phyloP scores from a whole-genome alignment of 2,329 filamentous ascomycete genomes.

The Tolypocladium tropicale region DNA sequence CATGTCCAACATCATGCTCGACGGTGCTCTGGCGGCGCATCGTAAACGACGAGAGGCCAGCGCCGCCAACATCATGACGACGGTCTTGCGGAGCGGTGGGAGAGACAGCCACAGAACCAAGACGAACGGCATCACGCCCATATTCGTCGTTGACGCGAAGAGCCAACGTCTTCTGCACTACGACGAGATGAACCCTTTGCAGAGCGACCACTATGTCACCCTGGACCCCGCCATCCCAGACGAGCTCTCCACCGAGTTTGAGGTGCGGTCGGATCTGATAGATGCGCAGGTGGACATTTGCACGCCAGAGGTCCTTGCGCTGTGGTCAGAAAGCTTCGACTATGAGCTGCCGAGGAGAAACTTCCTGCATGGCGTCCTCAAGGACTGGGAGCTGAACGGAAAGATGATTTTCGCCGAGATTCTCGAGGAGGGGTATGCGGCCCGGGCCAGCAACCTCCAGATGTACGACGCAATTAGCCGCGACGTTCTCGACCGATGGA shows the following conservation, averaged over 20 bases:
- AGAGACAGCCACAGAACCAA: slow-evolving; percentile 63
- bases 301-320: slow-evolving; percentile 84
- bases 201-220: slow-evolving; percentile 53
- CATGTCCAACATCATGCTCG: slow-evolving; percentile 81
- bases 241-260: slow-evolving; percentile 59
- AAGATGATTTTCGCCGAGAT: slow-evolving; percentile 95
- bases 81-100: slow-evolving; percentile 75
- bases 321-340: slow-evolving; percentile 97
- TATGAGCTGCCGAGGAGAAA: slow-evolving; percentile 84
- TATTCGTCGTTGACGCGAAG: slow-evolving; percentile 77
- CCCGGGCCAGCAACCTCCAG: slow-evolving; percentile 73
- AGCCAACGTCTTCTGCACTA: slow-evolving; percentile 84
- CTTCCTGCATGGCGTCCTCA: slow-evolving; percentile 84
- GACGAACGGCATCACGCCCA: slow-evolving; percentile 60
- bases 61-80: slow-evolving; percentile 96
- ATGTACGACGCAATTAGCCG: slow-evolving; percentile 83
- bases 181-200: slow-evolving; percentile 71
- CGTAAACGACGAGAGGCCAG: slow-evolving; percentile 70
- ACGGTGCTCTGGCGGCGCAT: slow-evolving; percentile 66
- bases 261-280: slow-evolving; percentile 77
- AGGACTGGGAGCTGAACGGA: slow-evolving; percentile 93
- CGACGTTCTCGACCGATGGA: slow-evolving; percentile 80
- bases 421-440: slow-evolving; percentile 72
- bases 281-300: slow-evolving; percentile 96
- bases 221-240: slow-evolving; percentile 75